Conservation (phyloP, 805 yeast species). For the Wickerhamomyces canadensis region DNA sequence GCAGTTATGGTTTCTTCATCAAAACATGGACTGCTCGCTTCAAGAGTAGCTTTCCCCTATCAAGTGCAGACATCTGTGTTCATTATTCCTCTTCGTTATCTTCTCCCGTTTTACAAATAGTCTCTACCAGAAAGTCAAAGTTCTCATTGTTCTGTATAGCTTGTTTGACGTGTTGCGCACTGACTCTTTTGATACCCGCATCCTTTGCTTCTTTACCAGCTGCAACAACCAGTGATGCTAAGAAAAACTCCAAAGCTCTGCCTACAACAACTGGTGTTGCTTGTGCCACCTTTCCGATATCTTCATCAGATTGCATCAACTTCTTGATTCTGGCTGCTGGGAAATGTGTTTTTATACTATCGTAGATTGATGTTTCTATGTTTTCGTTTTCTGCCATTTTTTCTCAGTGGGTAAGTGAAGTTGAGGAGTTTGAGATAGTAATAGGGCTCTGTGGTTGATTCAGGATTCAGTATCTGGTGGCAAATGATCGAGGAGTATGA, state of each 20-base stretch:
- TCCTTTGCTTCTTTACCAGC: conserved; percentile 71
- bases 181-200: conserved; percentile 73
- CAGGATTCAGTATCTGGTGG: too few species aligned
- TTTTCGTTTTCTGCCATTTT: conserved; percentile 1
- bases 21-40: too few species aligned
- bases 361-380: conserved; percentile 15
- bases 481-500: too few species aligned
- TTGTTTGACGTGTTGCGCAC: conserved; percentile 73
- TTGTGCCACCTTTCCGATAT: conserved; percentile 96
- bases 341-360: conserved; percentile 67
- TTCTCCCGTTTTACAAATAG: conserved; percentile 23
- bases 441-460: too few species aligned
- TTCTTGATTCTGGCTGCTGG: conserved; percentile 94
- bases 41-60: too few species aligned
- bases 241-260: conserved; percentile 85
- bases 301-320: conserved; percentile 97
- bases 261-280: conserved; percentile 99
- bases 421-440: too few species aligned
- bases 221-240: conserved; percentile 84
- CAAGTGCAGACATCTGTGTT: conserved; percentile 2
- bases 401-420: too few species aligned
- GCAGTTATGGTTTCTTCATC: too few species aligned
- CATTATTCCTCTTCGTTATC: conserved; percentile 9
- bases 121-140: conserved; percentile 85
- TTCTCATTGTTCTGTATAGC: conserved; percentile 85